Conservation (phyloP, 1,284 basidiomycete species). For the Ceratobasidium sp. region DNA sequence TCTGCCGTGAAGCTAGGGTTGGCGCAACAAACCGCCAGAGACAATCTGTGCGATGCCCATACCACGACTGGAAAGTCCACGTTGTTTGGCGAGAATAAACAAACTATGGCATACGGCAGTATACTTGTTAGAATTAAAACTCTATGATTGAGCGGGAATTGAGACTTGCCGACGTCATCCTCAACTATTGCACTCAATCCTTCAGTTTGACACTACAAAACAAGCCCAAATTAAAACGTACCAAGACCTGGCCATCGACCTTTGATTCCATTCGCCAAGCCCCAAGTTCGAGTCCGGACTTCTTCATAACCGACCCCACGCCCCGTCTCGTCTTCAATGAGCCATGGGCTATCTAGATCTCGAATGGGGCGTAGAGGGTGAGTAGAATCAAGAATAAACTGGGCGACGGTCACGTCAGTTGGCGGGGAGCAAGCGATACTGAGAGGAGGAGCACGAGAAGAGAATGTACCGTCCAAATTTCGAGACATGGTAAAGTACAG, state of each 20-base stretch:
- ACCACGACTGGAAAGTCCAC: conserved; percentile 78
- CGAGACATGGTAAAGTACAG: conserved; percentile 25
- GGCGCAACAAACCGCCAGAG: conserved; percentile 56
- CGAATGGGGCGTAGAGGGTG: conserved; percentile 66
- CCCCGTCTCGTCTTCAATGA: conserved; percentile 75
- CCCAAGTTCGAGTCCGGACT: conserved; percentile 67
- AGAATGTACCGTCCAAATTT: conserved; percentile 39
- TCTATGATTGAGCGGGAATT: conserved; percentile 22
- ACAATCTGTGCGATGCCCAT: conserved; percentile 79
- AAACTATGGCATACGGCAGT: neutral
- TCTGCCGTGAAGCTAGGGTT: conserved; percentile 77
- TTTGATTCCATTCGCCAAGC: conserved; percentile 73
- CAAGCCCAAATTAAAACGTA: conserved; percentile 50
- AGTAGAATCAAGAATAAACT: conserved; percentile 75
- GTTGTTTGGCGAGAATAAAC: conserved; percentile 41
- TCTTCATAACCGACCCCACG: conserved; percentile 55
- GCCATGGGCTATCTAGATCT: conserved; percentile 62
- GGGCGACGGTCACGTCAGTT: conserved; percentile 77
- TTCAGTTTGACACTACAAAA: neutral
- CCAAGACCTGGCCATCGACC: conserved; percentile 64
- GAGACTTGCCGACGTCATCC: conserved; percentile 66
- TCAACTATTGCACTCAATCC: conserved; percentile 53
- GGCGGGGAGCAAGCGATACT: conserved; percentile 64
- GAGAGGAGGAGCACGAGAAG: conserved; percentile 26
- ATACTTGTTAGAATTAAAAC: neutral